Evolutionary conservation across 169 alveolate species (phyloP), one percentile per base, ranked within the genome.

Genomic region (Eimeria maxima): DNA sequence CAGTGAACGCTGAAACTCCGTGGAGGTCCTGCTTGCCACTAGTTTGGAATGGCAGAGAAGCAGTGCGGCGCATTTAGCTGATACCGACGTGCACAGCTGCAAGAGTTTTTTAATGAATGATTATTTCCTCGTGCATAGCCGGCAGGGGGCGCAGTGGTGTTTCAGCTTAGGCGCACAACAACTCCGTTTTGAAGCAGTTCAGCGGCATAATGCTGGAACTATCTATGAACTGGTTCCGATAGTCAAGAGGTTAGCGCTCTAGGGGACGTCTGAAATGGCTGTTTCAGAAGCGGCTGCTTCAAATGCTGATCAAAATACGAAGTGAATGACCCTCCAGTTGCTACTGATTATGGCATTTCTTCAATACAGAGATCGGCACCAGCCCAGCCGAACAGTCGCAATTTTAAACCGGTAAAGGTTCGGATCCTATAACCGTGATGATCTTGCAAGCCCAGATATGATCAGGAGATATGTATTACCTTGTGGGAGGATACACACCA

Each of bases 41-140:
- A 53, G 11, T 53, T 53, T 16, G 3, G 69, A 18, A n/a, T 18
- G 20, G 69, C 69, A 60, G n/a, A 53, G 2, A 53, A 6, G n/a
- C 38, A 65, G n/a, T n/a, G 38, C 74, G n/a, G 74, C 74, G n/a
- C 74, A 7, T n/a, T 65, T 65, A 65, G 74, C 74, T 65, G 16
- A 24, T 0, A 44, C 38, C 14, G 74, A n/a, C 33, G 7, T 65
- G 74, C 74, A 65, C 42, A 6, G 10, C 18, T 20, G 33, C 42
- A 24, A 3, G 74, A 65, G 16, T 38, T 24, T 65, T n/a, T n/a
- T 20, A 33, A 60, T 5, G n/a, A 16, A 7, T 24, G 42, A 5
- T 65, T 24, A 38, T 38, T n/a, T 24, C 38, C 14, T 65, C 38
- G 11, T 16, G 74, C 14, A 60, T 65, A 53, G 60, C 0, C 38